Conservation (phyloP, 179 eudicot species). For the Spergularia azorica region DNA sequence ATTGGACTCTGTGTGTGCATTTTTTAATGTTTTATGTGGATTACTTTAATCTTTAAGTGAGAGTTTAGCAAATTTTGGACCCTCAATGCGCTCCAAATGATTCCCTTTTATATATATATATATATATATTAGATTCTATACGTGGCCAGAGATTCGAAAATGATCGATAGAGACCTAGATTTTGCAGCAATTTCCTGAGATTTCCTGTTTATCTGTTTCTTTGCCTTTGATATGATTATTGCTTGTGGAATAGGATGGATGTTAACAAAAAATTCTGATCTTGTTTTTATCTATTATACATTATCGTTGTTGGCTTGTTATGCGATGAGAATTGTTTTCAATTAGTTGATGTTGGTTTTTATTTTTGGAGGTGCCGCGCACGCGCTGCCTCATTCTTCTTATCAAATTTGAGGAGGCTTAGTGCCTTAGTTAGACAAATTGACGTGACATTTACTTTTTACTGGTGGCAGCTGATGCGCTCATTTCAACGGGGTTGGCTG, state of each 20-base stretch:
- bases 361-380: neutral
- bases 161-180: too few relatives aligned
- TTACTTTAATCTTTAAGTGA: too few relatives aligned
- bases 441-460: conserved; percentile 14
- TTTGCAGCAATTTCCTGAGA: too few relatives aligned
- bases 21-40: too few relatives aligned
- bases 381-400: neutral
- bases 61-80: neutral
- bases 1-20: too few relatives aligned
- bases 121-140: neutral
- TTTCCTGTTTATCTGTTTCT: neutral
- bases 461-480: conserved; percentile 85
- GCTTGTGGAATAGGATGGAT: too few relatives aligned
- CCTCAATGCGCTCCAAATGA: too few relatives aligned
- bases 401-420: neutral
- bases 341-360: neutral
- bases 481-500: conserved; percentile 78
- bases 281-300: too few relatives aligned
- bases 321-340: neutral
- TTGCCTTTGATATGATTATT: neutral
- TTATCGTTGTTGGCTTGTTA: too few relatives aligned
- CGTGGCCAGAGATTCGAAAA: too few relatives aligned
- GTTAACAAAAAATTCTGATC: too few relatives aligned
- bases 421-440: neutral
- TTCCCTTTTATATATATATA: neutral